These are phyloP conservation scores for Vitis cinerea DNA, from an alignment of 164 flowering plant species.

Conservation along the genomic window DNA sequence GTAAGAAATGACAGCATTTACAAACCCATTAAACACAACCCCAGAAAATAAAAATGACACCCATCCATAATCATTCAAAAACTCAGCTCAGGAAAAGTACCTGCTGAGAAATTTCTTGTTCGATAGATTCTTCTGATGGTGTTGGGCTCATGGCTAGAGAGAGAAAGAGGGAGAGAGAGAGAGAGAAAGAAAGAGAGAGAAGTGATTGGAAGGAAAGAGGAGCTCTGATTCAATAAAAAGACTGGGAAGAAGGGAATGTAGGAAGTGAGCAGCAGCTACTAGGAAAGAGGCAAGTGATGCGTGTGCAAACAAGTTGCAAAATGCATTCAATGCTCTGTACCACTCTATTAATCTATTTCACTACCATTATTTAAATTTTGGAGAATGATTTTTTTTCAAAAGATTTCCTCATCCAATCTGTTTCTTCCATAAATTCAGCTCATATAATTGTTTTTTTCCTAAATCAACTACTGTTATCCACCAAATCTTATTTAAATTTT, in stretches of 20 bases:
- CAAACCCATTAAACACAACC: no score
- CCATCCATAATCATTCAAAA: no score
- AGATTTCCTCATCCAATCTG: no score
- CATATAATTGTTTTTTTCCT: no score
- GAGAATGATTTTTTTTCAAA: no score
- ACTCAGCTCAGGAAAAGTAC: conserved; percentile 14
- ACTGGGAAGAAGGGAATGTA: conserved; percentile 19
- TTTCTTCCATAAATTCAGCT: no score
- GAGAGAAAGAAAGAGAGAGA: background rate
- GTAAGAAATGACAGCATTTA: no score
- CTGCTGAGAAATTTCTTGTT: conserved; percentile 36
- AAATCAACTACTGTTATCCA: no score
- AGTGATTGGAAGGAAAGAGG: background rate
- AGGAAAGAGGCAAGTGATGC: conserved; percentile 25
- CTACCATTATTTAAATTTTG: background rate
- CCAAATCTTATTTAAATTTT: no score
- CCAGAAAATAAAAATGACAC: no score
- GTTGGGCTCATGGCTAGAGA: conserved; percentile 34
- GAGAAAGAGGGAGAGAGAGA: background rate
- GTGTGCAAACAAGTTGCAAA: conserved; percentile 30
- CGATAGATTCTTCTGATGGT: conserved; percentile 22
- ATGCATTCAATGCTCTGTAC: conserved; percentile 35
- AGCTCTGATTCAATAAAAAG: conserved; percentile 8
- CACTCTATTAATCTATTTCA: conserved; percentile 1
- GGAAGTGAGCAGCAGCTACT: conserved; percentile 23